These are phyloP conservation scores for Aspergillus puulaauensis DNA, from an alignment of 2,329 filamentous ascomycete genomes.

Conservation along the genomic window DNA sequence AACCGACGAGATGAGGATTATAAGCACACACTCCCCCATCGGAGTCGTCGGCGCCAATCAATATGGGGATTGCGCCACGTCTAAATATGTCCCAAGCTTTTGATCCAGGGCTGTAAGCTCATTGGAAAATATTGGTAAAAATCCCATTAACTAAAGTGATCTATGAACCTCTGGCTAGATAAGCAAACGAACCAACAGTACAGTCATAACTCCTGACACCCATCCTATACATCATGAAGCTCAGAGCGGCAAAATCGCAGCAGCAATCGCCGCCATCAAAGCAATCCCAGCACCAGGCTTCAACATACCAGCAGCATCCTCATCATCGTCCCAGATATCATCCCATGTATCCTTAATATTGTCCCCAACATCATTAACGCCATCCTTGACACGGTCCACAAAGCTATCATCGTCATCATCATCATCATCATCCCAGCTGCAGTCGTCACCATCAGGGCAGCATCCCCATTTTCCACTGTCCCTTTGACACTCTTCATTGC, in stretches of 20 bases:
- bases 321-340: constrained; percentile 2
- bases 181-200: too few relatives aligned
- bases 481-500: constrained; percentile 1
- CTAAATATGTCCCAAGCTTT: too few relatives aligned
- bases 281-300: constrained; percentile 4
- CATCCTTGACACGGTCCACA: background rate
- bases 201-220: too few relatives aligned
- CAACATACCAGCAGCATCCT: constrained; percentile 4
- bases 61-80: too few relatives aligned
- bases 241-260: background rate
- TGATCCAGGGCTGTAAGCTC: too few relatives aligned
- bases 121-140: too few relatives aligned
- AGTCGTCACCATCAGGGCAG: constrained; percentile 4
- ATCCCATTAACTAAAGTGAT: too few relatives aligned
- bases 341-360: background rate
- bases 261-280: background rate
- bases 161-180: too few relatives aligned
- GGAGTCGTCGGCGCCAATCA: constrained; percentile 48
- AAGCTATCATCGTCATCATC: constrained; percentile 2
- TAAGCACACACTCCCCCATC: background rate
- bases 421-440: constrained; percentile 4
- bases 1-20: background rate
- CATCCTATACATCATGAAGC: too few relatives aligned
- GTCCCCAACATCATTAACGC: background rate
- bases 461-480: constrained; percentile 3